Conservation (phyloP, 1,284 basidiomycete species). For the Irpex lacteus region DNA sequence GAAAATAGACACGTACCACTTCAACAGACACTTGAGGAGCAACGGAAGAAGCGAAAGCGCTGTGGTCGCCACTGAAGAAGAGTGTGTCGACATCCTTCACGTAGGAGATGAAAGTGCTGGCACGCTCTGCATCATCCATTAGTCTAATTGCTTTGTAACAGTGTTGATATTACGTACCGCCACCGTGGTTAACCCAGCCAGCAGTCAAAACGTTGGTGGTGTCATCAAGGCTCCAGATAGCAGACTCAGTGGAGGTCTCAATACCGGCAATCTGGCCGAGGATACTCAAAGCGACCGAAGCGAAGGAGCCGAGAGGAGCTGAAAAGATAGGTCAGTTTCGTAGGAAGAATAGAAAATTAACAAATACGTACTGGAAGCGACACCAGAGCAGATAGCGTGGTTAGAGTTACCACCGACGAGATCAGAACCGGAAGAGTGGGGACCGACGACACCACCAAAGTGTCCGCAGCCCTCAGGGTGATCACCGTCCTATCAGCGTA, state of each 20-base stretch:
- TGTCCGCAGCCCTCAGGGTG: neutral
- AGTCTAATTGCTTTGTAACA: neutral
- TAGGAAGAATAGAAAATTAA: neutral
- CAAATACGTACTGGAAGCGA: slow-evolving; percentile 4
- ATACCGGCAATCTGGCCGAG: slow-evolving; percentile 5
- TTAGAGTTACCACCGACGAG: slow-evolving; percentile 6
- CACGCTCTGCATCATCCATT: neutral
- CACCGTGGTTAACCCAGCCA: slow-evolving; percentile 7
- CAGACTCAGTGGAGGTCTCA: slow-evolving; percentile 2
- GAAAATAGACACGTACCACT: neutral
- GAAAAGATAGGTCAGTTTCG: neutral
- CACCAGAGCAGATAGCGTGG: slow-evolving; percentile 10
- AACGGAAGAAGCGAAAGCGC: neutral
- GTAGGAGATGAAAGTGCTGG: slow-evolving; percentile 4
- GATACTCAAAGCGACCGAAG: slow-evolving; percentile 1
- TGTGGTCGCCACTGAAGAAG: slow-evolving; percentile 5
- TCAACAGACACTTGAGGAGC: neutral
- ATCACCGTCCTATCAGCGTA: neutral
- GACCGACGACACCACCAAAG: slow-evolving; percentile 7
- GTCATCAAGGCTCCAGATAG: slow-evolving; percentile 11
- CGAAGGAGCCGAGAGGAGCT: neutral
- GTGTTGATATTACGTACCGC: neutral
- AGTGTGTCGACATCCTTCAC: neutral
- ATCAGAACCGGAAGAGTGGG: slow-evolving; percentile 1
- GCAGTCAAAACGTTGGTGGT: slow-evolving; percentile 1